Evolutionary conservation across 208 protist species (phyloP), one percentile per base, ranked within the genome.

Genomic region (Trypanosoma congolense): DNA sequence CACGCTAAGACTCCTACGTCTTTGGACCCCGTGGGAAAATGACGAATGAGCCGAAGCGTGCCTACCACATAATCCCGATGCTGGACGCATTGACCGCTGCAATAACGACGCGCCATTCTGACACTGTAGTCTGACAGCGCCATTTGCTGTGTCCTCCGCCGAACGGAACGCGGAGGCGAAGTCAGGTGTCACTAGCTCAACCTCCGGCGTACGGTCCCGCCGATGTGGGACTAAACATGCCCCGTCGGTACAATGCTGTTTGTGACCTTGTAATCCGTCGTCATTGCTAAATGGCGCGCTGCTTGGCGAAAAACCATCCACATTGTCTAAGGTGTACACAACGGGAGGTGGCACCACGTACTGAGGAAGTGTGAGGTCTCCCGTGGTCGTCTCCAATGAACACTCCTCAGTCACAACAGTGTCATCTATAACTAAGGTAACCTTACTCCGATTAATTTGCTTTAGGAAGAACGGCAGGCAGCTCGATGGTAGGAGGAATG

Each of bases 381-480:
- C 19, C 12, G 33, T 36, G 2, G 45, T 49, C 8, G 1, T 49
- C 6, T 60, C 61, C 0, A 36, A 44, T 19, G 54, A 55, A 2
- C 40, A 25, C 12, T 61, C 45, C 22, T 56, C 61, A 1, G 29
- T 16, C 31, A 14, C 29, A 4, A 46, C 30, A 5, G 35, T 61
- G 24, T 65, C 73, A n/a, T 81, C 74, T 45, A 80, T 75, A 24
- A 76, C 76, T 30, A 90, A 60, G 25, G 74, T 82, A 54, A 94
- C 75, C 51, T 86, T 84, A 70, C 81, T 91, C 46, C 77, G 50
- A 56, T 87, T 90, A 5, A 94, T 65, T 59, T 90, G 87, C 19
- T 69, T 70, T 19, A 94, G 66, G 30, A 94, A 91, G 3, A 52
- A 54, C 18, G 80, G 72, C 72, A 88, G 81, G 40, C 74, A 61